Base-by-base conservation (phyloP, 164 flowering plant genomes). In the Stephania japonica region DNA sequence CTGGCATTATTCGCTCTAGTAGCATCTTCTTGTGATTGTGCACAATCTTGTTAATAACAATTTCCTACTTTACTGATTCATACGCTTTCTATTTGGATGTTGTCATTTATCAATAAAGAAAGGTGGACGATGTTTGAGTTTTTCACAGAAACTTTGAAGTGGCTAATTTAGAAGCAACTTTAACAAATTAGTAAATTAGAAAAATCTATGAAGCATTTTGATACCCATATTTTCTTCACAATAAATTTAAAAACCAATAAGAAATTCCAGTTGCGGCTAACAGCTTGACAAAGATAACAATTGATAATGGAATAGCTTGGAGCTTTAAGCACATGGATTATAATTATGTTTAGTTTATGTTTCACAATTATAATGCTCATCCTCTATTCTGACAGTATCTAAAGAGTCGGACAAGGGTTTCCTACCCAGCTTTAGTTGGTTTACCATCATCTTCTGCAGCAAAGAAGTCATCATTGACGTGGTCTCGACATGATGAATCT, bases 401-500 rank as follows among this genome's bases (percentile, higher is more conserved):
- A 61, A 73, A 75, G 75, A 82, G 78, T 71, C 78, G 80, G 81
- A 77, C 83, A 62, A 78, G 70, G 53, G 65, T 77, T 38, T 78
- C 83, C 32, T 72, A 42, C 73, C 83, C 80, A 73, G 81, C 75
- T 25, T 78, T 70, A 74, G 75, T 69, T n/a, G 72, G 74, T 69
- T 56, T 74, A 42, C 76, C 78, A 21, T 80, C 82, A 67, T 70
- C 80, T 74, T 76, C 68, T 6, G 70, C 83, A 71, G 79, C 81
- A 70, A 84, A 79, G 32, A 73, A 69, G 23, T 66, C 73, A 18
- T 21, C 80, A 5, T 50, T 78, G 10, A 62, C 73, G 27, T 81
- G 85, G 84, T 84, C 87, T 77, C 77, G 74, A 42, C 84, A 81
- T 65, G 85, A 80, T 78, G 84, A 79, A 61, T 70, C 75, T 5